A percentile compares a stretch with the other conserved stretches of the same genome.
phyloP scores from a whole-genome alignment of 23 red algal species.

The Gracilaria vermiculophylla region DNA sequence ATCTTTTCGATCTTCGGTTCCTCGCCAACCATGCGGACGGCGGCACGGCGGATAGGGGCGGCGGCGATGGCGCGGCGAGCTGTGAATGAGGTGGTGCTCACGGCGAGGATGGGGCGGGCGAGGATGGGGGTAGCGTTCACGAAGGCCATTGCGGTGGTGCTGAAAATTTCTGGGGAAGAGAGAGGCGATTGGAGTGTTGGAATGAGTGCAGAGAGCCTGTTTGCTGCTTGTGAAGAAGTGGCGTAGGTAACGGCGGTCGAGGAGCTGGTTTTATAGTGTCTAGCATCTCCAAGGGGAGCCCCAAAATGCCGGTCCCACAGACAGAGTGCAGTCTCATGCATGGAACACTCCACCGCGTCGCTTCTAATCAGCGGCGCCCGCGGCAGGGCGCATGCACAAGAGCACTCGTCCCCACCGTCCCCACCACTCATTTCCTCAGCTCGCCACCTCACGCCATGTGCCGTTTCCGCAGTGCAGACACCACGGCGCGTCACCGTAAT shows the following conservation, averaged over 20 bases:
- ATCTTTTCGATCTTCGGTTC: conserved; percentile 10
- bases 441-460: no score
- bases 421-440: no score
- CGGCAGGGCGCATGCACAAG: not conserved
- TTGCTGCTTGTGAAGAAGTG: no score
- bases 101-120: not conserved
- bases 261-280: no score
- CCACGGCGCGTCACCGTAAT: no score
- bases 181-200: not conserved
- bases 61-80: not conserved
- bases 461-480: no score
- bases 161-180: not conserved
- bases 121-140: conserved; percentile 30
- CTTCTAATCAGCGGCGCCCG: not conserved
- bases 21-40: not conserved
- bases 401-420: not conserved
- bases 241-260: no score
- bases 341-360: not conserved
- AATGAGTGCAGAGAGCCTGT: no score
- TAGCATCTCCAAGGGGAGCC: not conserved
- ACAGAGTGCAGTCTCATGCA: not conserved
- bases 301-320: no score
- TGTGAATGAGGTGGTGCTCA: not conserved
- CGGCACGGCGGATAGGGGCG: not conserved
- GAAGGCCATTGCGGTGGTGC: conserved; percentile 8